phyloP scores from a whole-genome alignment of 306 rosid species.

The Trifolium fragiferum region DNA sequence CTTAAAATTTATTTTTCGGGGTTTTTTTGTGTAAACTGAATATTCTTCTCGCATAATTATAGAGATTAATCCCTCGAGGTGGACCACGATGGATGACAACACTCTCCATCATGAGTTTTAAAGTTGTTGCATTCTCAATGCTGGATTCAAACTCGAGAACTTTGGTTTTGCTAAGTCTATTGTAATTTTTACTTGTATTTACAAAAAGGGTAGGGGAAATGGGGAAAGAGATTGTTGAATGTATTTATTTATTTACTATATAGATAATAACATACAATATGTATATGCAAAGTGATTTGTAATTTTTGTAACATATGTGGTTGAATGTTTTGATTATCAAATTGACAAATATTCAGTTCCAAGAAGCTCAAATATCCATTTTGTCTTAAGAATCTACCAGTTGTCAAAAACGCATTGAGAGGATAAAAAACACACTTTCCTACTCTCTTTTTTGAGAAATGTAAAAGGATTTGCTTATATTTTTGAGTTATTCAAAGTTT shows the following conservation, averaged over 20 bases:
- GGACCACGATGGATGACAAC: background rate
- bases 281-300: slow-evolving; percentile 15
- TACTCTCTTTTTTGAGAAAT: background rate
- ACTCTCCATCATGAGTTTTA: background rate
- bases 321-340: slow-evolving; percentile 24
- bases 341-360: background rate
- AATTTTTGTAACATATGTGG: slow-evolving; percentile 3
- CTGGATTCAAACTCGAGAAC: background rate
- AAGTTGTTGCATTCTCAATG: background rate
- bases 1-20: background rate
- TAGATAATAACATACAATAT: slow-evolving; percentile 1
- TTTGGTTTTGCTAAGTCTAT: slow-evolving; percentile 2
- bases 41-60: background rate
- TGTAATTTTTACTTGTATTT: slow-evolving; percentile 19
- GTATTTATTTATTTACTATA: slow-evolving; percentile 5
- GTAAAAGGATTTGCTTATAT: background rate
- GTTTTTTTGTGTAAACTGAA: background rate
- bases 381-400: background rate
- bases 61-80: background rate
- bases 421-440: no score
- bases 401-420: background rate
- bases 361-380: background rate
- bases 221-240: background rate
- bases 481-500: background rate
- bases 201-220: background rate